Evolutionary conservation across 2,329 filamentous ascomycete genomes (phyloP).

Genomic region (Beauveria brongniartii): DNA sequence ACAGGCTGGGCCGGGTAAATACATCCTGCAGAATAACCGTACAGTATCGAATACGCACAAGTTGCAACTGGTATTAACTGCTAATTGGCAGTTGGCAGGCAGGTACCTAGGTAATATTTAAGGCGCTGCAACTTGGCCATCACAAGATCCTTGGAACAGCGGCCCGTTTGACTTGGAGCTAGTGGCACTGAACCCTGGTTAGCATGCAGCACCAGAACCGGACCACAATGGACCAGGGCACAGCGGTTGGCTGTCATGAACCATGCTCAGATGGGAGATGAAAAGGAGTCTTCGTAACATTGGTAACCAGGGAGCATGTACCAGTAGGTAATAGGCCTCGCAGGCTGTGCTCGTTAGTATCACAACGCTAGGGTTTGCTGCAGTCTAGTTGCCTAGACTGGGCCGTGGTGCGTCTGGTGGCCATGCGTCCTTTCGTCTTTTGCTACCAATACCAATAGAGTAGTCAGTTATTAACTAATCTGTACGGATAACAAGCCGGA

Average conservation of each 20-base stretch:
- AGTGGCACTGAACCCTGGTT: neutral
- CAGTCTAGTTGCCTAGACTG: neutral
- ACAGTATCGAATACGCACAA: neutral
- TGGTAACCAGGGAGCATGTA: neutral
- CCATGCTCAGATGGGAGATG: neutral
- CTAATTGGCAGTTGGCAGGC: no score
- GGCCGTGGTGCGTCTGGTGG: neutral
- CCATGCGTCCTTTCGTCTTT: no score
- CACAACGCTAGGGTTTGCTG: neutral
- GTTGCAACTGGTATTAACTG: no score
- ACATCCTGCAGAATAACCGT: neutral
- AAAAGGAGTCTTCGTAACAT: no score
- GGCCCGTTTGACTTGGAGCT: neutral
- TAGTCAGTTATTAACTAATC: no score
- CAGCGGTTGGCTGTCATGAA: neutral
- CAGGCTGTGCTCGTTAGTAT: neutral
- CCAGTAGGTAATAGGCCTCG: no score
- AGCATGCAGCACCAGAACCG: neutral
- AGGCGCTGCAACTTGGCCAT: neutral
- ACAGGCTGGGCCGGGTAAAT: neutral
- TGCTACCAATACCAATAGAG: no score
- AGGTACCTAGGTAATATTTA: neutral
- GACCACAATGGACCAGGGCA: neutral
- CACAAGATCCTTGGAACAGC: constrained; percentile 4
- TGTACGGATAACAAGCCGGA: no score